phyloP scores from a whole-genome alignment of 768 basidiomycete genomes.

The Termitomyces sp. region DNA sequence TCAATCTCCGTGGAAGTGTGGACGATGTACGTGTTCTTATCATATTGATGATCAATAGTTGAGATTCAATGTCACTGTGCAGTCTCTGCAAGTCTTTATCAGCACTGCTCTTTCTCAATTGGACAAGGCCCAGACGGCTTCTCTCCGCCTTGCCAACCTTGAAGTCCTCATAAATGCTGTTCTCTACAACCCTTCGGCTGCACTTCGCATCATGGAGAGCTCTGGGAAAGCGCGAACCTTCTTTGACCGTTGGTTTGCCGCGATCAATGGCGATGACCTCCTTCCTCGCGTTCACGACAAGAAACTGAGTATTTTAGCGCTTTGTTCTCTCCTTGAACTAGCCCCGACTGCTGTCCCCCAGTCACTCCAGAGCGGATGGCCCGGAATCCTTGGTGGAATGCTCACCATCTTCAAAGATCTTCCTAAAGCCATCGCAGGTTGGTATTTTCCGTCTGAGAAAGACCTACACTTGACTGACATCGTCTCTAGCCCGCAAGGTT shows the following conservation, averaged over 20 bases:
- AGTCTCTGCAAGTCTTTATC: slow-evolving; percentile 69
- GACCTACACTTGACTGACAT: neutral
- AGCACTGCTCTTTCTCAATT: slow-evolving; percentile 55
- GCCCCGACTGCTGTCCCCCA: slow-evolving; percentile 54
- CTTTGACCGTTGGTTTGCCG: slow-evolving; percentile 82
- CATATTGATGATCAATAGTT: neutral
- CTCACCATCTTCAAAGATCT: slow-evolving; percentile 76
- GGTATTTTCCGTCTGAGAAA: slow-evolving; percentile 3
- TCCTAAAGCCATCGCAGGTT: slow-evolving; percentile 74
- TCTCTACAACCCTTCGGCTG: slow-evolving; percentile 78
- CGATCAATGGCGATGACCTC: slow-evolving; percentile 55
- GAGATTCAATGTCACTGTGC: slow-evolving; percentile 4
- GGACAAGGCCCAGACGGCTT: slow-evolving; percentile 58
- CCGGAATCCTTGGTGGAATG: slow-evolving; percentile 64
- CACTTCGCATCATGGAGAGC: slow-evolving; percentile 72
- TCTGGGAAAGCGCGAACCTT: slow-evolving; percentile 67
- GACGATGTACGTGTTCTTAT: slow-evolving; percentile 60
- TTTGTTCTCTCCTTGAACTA: slow-evolving; percentile 77
- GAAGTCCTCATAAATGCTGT: slow-evolving; percentile 81
- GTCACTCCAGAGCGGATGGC: slow-evolving; percentile 67
- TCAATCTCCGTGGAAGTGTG: slow-evolving; percentile 73
- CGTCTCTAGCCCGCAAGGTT: slow-evolving; percentile 52
- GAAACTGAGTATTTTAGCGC: slow-evolving; percentile 73
- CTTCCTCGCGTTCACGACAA: slow-evolving; percentile 90
- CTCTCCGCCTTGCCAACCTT: slow-evolving; percentile 74